Conservation (phyloP, 2,329 filamentous ascomycete genomes). For the Sodiomyces alkalinus region DNA sequence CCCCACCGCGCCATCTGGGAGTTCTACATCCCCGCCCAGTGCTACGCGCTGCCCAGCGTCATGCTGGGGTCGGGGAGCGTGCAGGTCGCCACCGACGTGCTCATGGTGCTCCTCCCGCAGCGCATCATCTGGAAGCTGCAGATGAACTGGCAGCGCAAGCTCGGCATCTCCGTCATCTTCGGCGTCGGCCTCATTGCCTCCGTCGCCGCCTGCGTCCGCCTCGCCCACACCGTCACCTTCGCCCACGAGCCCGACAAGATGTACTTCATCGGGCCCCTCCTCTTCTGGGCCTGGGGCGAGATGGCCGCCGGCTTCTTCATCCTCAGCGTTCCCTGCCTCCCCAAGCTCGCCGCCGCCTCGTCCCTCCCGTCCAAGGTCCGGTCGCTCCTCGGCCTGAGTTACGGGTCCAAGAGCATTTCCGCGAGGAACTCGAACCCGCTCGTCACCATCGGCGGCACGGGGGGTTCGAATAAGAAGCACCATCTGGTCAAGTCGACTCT, state of each 20-base stretch:
- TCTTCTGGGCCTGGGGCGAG: constrained; percentile 27
- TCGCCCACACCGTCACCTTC: constrained; percentile 17
- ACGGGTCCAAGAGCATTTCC: too few species aligned
- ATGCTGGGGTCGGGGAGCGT: constrained; percentile 15
- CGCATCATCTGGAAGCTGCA: constrained; percentile 29
- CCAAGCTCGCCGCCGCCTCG: too few species aligned
- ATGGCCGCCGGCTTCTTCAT: constrained; percentile 30
- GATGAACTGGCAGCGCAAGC: constrained; percentile 23
- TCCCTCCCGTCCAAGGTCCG: too few species aligned
- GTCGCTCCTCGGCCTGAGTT: too few species aligned
- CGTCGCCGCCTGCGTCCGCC: constrained; percentile 23
- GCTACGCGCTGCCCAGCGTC: constrained; percentile 13
- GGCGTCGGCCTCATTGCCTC: constrained; percentile 24
- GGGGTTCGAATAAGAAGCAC: too few species aligned
- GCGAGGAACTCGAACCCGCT: too few species aligned
- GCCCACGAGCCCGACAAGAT: constrained; percentile 15
- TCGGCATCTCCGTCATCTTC: constrained; percentile 25
- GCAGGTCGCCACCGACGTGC: constrained; percentile 26
- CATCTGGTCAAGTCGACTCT: too few species aligned
- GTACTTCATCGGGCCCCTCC: constrained; percentile 20
- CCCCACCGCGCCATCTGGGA: constrained; percentile 19
- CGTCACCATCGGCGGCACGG: too few species aligned
- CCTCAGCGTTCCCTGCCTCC: constrained; percentile 20
- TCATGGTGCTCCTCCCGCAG: constrained; percentile 30
- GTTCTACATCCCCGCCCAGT: constrained; percentile 15